A percentile compares a stretch with the other conserved stretches of the same genome.
Evolutionary conservation across 495 filamentous ascomycete genomes (phyloP).

Genomic region (Sabuloglossum arenarium): DNA sequence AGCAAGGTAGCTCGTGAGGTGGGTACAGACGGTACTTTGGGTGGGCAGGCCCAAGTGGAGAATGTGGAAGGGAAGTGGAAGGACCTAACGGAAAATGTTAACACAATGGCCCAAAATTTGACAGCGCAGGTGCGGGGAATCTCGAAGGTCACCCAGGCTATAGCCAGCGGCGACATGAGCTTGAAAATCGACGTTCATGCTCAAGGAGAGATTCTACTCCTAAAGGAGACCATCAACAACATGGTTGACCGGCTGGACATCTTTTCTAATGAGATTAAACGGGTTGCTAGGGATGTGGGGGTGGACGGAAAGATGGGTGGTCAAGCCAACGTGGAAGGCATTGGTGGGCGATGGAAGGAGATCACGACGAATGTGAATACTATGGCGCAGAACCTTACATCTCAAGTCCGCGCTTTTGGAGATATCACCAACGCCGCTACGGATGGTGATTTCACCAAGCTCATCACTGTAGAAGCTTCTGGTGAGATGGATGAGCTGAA

Average conservation of each 20-base stretch:
- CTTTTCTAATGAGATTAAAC: constrained; percentile 92
- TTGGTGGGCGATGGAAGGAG: constrained; percentile 93
- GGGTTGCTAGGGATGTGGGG: constrained; percentile 90
- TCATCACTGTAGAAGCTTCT: constrained; percentile 94
- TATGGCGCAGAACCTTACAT: constrained; percentile 95
- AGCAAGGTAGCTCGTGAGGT: constrained; percentile 97
- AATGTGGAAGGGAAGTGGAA: constrained; percentile 99
- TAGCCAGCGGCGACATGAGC: constrained; percentile 84
- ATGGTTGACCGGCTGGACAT: constrained; percentile 94
- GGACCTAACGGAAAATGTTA: constrained; percentile 90
- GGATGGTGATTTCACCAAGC: constrained; percentile 88
- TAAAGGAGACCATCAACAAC: constrained; percentile 98
- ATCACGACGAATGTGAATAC: constrained; percentile 97
- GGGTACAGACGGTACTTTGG: constrained; percentile 89
- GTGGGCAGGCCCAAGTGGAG: constrained; percentile 88
- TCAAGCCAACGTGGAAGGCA: constrained; percentile 84
- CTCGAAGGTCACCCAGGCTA: constrained; percentile 91
- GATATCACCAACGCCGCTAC: constrained; percentile 96
- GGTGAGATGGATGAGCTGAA: constrained; percentile 99
- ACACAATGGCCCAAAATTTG: constrained; percentile 88
- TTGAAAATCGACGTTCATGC: constrained; percentile 93
- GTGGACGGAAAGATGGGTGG: constrained; percentile 99
- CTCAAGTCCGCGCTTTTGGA: constrained; percentile 92
- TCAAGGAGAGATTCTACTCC: constrained; percentile 78
- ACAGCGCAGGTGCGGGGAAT: constrained; percentile 92